A percentile compares a stretch with the other conserved stretches of the same genome.
Conservation (phyloP, 768 basidiomycete species). For the Tulasnella calospora region DNA sequence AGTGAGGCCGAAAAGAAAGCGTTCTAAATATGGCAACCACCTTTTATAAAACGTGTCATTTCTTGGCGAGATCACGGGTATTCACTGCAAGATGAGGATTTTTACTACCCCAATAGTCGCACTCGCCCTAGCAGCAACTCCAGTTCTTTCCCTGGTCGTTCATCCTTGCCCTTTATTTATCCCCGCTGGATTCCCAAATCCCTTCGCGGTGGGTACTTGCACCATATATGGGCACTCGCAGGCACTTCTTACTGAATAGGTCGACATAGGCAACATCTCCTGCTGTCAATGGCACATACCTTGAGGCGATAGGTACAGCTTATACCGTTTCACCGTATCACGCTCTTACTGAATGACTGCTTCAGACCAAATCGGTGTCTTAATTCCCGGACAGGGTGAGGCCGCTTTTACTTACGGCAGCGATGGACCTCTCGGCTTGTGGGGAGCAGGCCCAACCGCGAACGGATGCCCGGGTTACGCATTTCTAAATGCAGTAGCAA, state of each 20-base stretch:
- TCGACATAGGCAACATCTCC: background rate
- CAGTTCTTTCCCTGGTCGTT: background rate
- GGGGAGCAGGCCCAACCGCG: background rate
- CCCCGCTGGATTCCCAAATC: background rate
- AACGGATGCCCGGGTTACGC: background rate
- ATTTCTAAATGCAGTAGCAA: background rate
- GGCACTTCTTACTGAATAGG: background rate
- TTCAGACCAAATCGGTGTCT: background rate
- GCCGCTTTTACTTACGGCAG: background rate
- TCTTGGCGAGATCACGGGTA: background rate
- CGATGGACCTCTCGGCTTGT: background rate
- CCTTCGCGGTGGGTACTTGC: background rate
- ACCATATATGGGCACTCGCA: background rate
- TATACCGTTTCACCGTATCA: background rate
- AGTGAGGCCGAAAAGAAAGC: background rate
- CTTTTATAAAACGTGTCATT: background rate
- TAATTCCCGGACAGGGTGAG: background rate
- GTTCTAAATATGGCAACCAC: background rate
- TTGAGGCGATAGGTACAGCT: background rate
- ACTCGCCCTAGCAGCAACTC: background rate
- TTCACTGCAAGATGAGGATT: background rate
- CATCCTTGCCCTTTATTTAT: background rate
- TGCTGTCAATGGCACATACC: background rate
- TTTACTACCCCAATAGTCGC: background rate
- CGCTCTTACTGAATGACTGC: background rate